Evolutionary conservation across 2,329 filamentous ascomycete genomes (phyloP).

Genomic region (Zalaria obscura): DNA sequence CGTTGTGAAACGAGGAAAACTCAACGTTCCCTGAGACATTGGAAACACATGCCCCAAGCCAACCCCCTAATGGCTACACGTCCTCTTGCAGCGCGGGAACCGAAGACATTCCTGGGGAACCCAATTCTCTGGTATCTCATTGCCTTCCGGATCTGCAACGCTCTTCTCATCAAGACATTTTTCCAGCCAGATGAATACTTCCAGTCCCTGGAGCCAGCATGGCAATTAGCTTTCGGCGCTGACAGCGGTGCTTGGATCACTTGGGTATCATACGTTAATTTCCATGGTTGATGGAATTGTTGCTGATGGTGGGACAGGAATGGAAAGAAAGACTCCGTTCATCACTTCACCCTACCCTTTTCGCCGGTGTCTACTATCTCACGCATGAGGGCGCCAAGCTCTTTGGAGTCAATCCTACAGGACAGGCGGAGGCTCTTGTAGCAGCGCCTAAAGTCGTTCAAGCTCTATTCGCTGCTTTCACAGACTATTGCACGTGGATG

Average conservation of each 20-base stretch:
- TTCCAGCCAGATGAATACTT: constrained; percentile 99
- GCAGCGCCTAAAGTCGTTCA: constrained; percentile 63
- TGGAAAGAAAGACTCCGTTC: constrained; percentile 81
- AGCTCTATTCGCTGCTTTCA: constrained; percentile 59
- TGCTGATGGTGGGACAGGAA: constrained; percentile 46
- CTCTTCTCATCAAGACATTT: constrained; percentile 68
- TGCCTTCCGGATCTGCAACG: constrained; percentile 64
- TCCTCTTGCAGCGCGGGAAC: not conserved
- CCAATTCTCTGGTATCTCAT: constrained; percentile 29
- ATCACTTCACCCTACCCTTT: constrained; percentile 79
- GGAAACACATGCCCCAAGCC: not conserved
- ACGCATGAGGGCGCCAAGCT: constrained; percentile 42
- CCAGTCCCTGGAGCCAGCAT: constrained; percentile 88
- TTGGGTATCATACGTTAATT: constrained; percentile 50
- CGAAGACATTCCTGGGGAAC: not conserved
- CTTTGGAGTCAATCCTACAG: constrained; percentile 38
- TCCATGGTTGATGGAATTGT: not conserved
- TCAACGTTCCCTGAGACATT: not conserved
- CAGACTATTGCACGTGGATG: constrained; percentile 81
- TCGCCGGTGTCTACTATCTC: constrained; percentile 58
- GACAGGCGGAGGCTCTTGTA: constrained; percentile 53
- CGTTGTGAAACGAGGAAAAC: too few relatives aligned
- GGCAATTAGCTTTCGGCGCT: constrained; percentile 70
- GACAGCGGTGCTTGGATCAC: constrained; percentile 80
- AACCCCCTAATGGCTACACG: not conserved